Evolutionary conservation across 441 rosid species (phyloP), one percentile per base, ranked within the genome.

Genomic region (Pelargonium fulgidum): DNA sequence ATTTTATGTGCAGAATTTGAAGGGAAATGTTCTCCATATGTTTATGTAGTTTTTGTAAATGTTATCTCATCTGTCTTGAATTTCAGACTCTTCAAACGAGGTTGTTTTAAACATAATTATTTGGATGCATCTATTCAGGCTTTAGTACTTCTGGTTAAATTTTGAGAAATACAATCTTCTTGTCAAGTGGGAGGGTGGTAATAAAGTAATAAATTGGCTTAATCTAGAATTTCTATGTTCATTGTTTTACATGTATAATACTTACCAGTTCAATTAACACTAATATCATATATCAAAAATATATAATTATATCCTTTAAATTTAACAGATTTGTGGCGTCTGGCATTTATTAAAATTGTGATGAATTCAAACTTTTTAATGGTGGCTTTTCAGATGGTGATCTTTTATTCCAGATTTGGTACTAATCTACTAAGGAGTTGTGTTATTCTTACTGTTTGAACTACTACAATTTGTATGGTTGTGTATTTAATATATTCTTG

Each of bases 351-450:
- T 29, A 59, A 59, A 2, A 19, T 59, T 20, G 22, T 10, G 62
- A 11, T 56, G 19, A 22, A 56, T 11, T 14, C 19, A 6, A 19
- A 8, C 22, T 59, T 59, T 1, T 5, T 2, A 59, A 22, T 10
- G 36, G 63, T 22, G 33, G 22, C 63, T 22, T 52, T 52, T 22
- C 22, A 59, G 63, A 22, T 59, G 19, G 5, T 20, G 63, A 19
- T 20, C 63, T 44, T 22, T 59, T 59, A 19, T 19, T 20, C 63
- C 33, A 58, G 63, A 58, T 58, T 58, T 58, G 29, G 63, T 20
- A 10, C 29, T 58, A 11, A 7, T 58, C 63, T 19, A 19, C 12
- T 2, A 58, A 20, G 63, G 11, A 58, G n/a, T 26, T 19, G 22
- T 58, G 10, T 26, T 11, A 9, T 9, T 58, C 63, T 20, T 20